phyloP scores from a whole-genome alignment of 2,329 filamentous ascomycete genomes.

The Reticulascus tulasneorum region DNA sequence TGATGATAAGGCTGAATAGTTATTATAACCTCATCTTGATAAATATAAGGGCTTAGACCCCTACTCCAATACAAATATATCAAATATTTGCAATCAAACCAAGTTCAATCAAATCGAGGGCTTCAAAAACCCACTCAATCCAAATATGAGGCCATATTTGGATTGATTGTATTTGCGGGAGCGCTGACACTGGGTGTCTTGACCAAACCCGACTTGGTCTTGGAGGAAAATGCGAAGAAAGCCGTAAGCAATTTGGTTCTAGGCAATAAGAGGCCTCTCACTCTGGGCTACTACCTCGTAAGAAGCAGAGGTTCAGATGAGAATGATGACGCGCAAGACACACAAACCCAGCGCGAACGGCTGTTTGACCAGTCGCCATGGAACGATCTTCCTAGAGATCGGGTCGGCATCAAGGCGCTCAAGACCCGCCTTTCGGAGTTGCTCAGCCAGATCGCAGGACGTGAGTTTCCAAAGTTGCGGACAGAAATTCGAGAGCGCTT shows the following conservation, averaged over 20 bases:
- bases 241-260: slow-evolving; percentile 12
- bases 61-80: no score
- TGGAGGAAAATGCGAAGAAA: slow-evolving; percentile 13
- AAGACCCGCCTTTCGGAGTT: slow-evolving; percentile 19
- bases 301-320: slow-evolving; percentile 21
- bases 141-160: no score
- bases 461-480: slow-evolving; percentile 21
- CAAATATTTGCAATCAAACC: no score
- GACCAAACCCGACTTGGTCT: slow-evolving; percentile 42
- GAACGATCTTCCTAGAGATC: slow-evolving; percentile 13
- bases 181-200: no score
- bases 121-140: no score
- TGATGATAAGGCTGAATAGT: no score
- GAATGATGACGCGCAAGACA: slow-evolving; percentile 2
- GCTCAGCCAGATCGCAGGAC: slow-evolving; percentile 21
- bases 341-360: neutral
- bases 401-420: slow-evolving; percentile 20
- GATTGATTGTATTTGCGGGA: no score
- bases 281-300: slow-evolving; percentile 19
- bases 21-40: no score
- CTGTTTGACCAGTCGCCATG: slow-evolving; percentile 10
- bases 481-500: slow-evolving; percentile 15
- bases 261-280: slow-evolving; percentile 14
- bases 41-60: no score
- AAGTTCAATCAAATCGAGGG: no score